phyloP scores from a whole-genome alignment of 1,139 yeast species.

The Zhuliangozyma blackwelliae region DNA sequence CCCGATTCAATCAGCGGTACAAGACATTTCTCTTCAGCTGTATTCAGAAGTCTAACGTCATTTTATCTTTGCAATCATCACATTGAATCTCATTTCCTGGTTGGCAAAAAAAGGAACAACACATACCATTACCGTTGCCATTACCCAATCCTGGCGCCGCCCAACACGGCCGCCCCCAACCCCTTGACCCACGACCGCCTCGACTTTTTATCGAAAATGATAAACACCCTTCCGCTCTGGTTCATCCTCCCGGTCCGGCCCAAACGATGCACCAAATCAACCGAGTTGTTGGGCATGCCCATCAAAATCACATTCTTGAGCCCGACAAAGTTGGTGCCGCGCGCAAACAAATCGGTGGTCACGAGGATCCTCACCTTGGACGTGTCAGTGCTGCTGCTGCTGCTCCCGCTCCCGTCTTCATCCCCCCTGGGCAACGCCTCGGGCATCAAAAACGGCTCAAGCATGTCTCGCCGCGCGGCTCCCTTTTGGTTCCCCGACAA shows the following conservation, averaged over 20 bases:
- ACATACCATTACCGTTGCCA: slow-evolving; percentile 19
- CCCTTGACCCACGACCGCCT: slow-evolving; percentile 80
- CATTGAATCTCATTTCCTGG: slow-evolving; percentile 2
- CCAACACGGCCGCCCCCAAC: slow-evolving; percentile 64
- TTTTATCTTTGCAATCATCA: slow-evolving; percentile 27
- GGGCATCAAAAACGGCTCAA: slow-evolving; percentile 61
- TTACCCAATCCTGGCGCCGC: slow-evolving; percentile 42
- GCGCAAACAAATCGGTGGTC: slow-evolving; percentile 85
- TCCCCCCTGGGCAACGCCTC: slow-evolving; percentile 39
- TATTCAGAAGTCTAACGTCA: slow-evolving; percentile 30
- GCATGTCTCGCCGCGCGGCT: slow-evolving; percentile 51
- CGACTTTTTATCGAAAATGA: slow-evolving; percentile 64
- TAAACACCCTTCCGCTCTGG: slow-evolving; percentile 80
- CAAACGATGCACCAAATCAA: slow-evolving; percentile 84
- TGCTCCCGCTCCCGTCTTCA: slow-evolving; percentile 1
- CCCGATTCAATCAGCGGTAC: too few species aligned
- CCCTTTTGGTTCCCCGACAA: slow-evolving; percentile 63
- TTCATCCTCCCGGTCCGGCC: slow-evolving; percentile 96
- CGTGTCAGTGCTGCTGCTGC: slow-evolving; percentile 9
- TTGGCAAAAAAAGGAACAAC: slow-evolving; percentile 1
- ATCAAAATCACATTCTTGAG: slow-evolving; percentile 77
- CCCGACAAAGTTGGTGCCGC: slow-evolving; percentile 85
- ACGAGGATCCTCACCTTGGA: slow-evolving; percentile 58
- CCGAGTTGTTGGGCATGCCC: slow-evolving; percentile 81
- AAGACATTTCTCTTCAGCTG: slow-evolving; percentile 24